Evolutionary conservation across 768 basidiomycete species (phyloP).

Genomic region (Pulveroboletus sp.): DNA sequence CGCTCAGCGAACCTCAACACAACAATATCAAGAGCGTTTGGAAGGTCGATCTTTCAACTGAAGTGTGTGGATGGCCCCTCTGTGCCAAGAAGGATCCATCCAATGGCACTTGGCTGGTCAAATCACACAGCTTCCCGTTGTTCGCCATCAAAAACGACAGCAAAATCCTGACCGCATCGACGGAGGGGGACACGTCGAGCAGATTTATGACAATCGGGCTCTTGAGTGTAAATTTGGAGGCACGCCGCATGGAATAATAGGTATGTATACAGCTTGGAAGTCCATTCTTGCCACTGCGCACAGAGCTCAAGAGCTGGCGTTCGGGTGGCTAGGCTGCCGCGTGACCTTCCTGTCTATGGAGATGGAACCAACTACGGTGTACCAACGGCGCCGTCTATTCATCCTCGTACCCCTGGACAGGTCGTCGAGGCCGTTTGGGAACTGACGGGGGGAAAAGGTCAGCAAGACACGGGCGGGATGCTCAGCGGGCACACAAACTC

Average conservation of each 20-base stretch:
- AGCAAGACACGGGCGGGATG: background rate
- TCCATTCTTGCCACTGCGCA: background rate
- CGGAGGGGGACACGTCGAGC: background rate
- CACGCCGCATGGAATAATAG: slow-evolving; percentile 2
- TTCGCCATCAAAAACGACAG: background rate
- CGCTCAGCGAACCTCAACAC: no score
- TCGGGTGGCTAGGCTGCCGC: background rate
- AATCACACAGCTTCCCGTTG: no score
- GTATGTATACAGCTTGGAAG: slow-evolving; percentile 3
- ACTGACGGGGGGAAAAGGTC: slow-evolving; percentile 36
- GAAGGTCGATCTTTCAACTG: no score
- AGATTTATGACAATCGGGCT: no score
- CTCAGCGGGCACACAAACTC: slow-evolving; percentile 27
- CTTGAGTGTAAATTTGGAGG: background rate
- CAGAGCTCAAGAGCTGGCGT: background rate
- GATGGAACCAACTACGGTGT: background rate
- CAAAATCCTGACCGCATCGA: background rate
- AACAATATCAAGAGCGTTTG: no score
- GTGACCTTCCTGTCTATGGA: background rate
- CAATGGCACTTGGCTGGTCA: background rate
- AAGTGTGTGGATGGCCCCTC: no score
- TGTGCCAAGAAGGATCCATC: no score
- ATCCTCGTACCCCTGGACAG: slow-evolving; percentile 75
- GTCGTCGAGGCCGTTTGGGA: slow-evolving; percentile 64
- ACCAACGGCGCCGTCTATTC: slow-evolving; percentile 23